Percentiles rank a stretch among this genome's conserved stretches.
Conservation (phyloP, 2,329 filamentous ascomycete species). For the Microcyclosporella mali region DNA sequence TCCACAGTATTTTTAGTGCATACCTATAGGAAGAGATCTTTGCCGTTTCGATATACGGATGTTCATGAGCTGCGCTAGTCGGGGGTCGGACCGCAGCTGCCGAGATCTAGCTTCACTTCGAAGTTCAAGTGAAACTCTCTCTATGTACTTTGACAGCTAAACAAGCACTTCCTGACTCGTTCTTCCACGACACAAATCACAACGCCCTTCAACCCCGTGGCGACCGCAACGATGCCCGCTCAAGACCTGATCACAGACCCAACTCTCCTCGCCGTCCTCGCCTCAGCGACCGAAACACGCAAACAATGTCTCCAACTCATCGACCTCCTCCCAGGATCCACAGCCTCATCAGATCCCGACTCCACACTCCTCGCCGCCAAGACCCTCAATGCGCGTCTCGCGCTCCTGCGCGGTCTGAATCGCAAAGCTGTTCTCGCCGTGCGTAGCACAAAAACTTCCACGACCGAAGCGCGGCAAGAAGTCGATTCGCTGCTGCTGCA, state of each 20-base stretch:
- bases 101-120: too few species aligned
- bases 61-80: too few species aligned
- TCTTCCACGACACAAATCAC: constrained; percentile 1
- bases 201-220: too few species aligned
- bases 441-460: constrained; percentile 77
- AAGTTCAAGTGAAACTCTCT: constrained; percentile 1
- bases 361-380: constrained; percentile 59
- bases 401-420: constrained; percentile 75
- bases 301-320: constrained; percentile 59
- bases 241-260: constrained; percentile 51
- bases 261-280: constrained; percentile 60
- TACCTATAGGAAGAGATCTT: too few species aligned
- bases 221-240: constrained; percentile 16
- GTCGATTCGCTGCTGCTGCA: constrained; percentile 88
- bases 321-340: constrained; percentile 48
- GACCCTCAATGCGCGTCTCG: constrained; percentile 68
- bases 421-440: constrained; percentile 73
- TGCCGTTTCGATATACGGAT: too few species aligned
- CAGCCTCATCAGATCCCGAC: constrained; percentile 33
- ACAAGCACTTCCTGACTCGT: too few species aligned
- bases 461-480: constrained; percentile 80
- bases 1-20: too few species aligned
- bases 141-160: too few species aligned
- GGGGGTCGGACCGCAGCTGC: too few species aligned
- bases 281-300: constrained; percentile 66